A percentile compares a stretch with the other conserved stretches of the same genome.
Evolutionary conservation across 1,284 basidiomycete species (phyloP).

Genomic region (Calocybe gambosa): DNA sequence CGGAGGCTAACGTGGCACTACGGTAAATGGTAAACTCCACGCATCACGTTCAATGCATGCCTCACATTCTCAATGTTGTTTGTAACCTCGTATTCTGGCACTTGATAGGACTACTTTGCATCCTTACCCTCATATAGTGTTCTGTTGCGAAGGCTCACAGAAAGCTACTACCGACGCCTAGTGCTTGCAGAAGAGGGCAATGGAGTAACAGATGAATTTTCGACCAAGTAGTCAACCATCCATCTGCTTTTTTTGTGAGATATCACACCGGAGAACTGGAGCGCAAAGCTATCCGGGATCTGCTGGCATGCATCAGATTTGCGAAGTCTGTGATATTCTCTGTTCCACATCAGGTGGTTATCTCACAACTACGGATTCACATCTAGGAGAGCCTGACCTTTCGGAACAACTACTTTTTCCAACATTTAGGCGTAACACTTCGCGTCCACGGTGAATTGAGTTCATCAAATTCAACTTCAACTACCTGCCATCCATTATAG

Average conservation of each 20-base stretch:
- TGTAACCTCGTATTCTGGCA: too few relatives aligned
- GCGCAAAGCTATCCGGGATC: background rate
- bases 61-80: too few relatives aligned
- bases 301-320: background rate
- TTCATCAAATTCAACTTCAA: slow-evolving; percentile 1
- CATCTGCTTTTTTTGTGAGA: background rate
- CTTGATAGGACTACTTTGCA: too few relatives aligned
- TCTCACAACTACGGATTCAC: background rate
- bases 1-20: too few relatives aligned
- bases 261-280: background rate
- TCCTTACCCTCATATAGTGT: too few relatives aligned
- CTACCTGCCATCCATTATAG: background rate
- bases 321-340: background rate
- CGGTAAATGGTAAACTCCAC: too few relatives aligned
- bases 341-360: background rate
- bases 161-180: too few relatives aligned
- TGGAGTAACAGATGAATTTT: too few relatives aligned
- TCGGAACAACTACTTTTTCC: slow-evolving; percentile 1
- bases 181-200: too few relatives aligned
- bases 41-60: too few relatives aligned
- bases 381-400: background rate
- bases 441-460: background rate
- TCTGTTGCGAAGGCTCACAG: too few relatives aligned
- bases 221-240: background rate
- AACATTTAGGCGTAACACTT: background rate